Conservation (phyloP, 2,329 filamentous ascomycete species). For the Ceratocystis alfenasii region DNA sequence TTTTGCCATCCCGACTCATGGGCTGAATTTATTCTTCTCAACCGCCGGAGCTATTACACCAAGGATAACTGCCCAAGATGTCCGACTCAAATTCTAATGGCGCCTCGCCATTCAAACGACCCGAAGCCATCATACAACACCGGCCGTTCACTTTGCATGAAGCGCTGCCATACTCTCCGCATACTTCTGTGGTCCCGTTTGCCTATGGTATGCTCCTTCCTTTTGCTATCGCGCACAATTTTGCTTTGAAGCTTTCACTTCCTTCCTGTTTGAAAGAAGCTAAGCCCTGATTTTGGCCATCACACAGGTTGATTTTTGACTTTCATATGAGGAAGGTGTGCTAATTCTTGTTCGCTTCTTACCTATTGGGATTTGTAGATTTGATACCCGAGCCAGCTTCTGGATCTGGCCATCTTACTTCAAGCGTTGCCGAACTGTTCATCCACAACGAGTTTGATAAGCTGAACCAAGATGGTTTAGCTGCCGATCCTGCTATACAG, state of each 20-base stretch:
- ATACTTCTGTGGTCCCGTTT: conserved; percentile 69
- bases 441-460: conserved; percentile 47
- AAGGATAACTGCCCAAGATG: conserved; percentile 7
- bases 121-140: conserved; percentile 17
- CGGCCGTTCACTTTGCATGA: conserved; percentile 56
- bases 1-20: not conserved
- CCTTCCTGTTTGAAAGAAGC: not conserved
- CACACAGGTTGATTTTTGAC: conserved; percentile 7
- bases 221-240: not conserved
- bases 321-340: conserved; percentile 18
- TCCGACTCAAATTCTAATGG: conserved; percentile 16
- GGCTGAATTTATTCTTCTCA: not conserved
- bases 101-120: conserved; percentile 17
- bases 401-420: conserved; percentile 43
- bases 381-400: conserved; percentile 54
- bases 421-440: conserved; percentile 41
- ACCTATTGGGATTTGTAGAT: conserved; percentile 33
- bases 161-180: conserved; percentile 69
- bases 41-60: not conserved
- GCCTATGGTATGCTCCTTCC: conserved; percentile 46
- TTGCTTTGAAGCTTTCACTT: not conserved
- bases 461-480: conserved; percentile 55
- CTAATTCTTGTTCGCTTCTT: conserved; percentile 8
- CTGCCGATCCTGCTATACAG: conserved; percentile 45
- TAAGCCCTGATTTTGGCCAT: not conserved